Evolutionary conservation across 2,329 filamentous ascomycete species (phyloP).

Genomic region (Diplodia sapinea): DNA sequence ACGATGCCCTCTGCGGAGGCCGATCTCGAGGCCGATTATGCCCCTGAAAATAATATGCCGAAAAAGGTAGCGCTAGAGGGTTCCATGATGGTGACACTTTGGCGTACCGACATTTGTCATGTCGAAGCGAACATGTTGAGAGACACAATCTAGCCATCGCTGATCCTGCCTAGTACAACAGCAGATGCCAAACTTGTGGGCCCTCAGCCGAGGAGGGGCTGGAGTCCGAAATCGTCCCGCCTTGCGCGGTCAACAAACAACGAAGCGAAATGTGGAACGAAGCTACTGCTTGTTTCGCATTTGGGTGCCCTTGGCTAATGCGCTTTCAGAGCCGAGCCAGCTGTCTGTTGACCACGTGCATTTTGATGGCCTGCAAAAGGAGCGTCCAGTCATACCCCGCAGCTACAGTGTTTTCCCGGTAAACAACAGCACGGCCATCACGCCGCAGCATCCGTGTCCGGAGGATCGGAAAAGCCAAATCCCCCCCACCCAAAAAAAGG

Average conservation of each 20-base stretch:
- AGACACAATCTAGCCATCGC: neutral
- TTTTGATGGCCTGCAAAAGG: neutral
- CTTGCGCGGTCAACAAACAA: neutral
- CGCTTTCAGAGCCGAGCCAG: neutral
- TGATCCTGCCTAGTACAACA: neutral
- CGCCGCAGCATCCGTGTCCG: no score
- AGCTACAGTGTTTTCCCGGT: no score
- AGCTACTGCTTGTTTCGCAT: neutral
- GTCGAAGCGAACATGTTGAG: neutral
- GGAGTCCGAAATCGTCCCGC: neutral
- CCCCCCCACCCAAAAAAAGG: no score
- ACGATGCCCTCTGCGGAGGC: neutral
- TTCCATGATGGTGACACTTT: neutral
- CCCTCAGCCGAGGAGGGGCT: neutral
- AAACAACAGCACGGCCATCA: no score
- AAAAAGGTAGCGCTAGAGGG: neutral
- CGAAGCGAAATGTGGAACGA: neutral
- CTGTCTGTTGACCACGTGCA: neutral
- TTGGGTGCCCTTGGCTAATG: neutral
- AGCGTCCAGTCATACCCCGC: neutral
- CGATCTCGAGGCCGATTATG: neutral
- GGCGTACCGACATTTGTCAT: neutral
- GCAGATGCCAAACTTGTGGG: neutral
- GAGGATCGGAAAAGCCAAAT: no score
- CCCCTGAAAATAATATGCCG: neutral